These are phyloP conservation scores for Lunasporangiospora selenospora DNA, from an alignment of 192 early-diverging fungal species.

Conservation along the genomic window DNA sequence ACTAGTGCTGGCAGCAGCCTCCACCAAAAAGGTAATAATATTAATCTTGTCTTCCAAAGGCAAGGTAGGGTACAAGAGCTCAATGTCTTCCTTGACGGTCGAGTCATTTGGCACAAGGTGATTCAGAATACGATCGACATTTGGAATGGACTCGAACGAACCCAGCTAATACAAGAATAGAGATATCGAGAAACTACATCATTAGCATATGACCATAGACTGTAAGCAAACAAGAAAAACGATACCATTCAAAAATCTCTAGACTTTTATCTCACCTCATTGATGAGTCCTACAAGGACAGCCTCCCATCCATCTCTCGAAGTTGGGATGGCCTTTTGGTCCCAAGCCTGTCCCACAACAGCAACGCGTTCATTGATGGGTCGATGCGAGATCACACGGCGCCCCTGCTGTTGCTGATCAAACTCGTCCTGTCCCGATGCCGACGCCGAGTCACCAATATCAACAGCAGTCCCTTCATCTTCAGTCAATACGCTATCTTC, in stretches of 20 bases:
- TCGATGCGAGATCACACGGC: conserved; percentile 14
- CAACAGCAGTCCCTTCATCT: conserved; percentile 22
- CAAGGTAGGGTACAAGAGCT: conserved; percentile 44
- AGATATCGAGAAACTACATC: background rate
- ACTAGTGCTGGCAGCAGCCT: conserved; percentile 65
- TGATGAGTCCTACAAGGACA: conserved; percentile 55
- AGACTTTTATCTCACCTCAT: conserved; percentile 45
- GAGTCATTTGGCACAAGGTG: conserved; percentile 52
- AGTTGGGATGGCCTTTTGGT: conserved; percentile 30
- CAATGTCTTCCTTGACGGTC: conserved; percentile 47
- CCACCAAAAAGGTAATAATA: conserved; percentile 66
- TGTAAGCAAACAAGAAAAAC: no score
- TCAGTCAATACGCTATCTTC: conserved; percentile 41
- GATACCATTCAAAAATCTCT: no score
- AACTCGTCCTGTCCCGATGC: conserved; percentile 15
- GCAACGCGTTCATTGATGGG: conserved; percentile 48
- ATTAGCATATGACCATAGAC: background rate
- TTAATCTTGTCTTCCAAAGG: conserved; percentile 61
- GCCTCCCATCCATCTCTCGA: conserved; percentile 54
- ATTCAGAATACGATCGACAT: conserved; percentile 52
- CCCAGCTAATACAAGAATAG: conserved; percentile 49
- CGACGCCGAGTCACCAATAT: conserved; percentile 32
- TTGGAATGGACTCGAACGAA: conserved; percentile 51
- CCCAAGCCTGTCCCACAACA: conserved; percentile 54
- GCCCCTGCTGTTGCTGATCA: conserved; percentile 5